These are phyloP conservation scores for Parascedosporium putredinis DNA, from an alignment of 2,329 filamentous ascomycete species.

Conservation along the genomic window DNA sequence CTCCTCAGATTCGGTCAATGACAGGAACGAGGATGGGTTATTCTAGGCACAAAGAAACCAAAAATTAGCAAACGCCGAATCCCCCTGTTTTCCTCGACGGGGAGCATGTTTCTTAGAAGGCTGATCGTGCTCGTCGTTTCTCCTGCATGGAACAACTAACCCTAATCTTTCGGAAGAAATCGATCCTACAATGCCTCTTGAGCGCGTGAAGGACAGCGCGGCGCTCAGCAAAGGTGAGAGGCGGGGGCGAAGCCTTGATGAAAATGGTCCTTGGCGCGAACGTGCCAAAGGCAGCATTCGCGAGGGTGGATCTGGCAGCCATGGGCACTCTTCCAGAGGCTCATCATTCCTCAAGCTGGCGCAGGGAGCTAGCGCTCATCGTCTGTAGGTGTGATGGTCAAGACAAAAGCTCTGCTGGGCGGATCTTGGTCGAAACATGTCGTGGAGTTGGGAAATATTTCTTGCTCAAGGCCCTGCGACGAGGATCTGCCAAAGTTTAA, in stretches of 20 bases:
- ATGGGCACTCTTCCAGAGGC: background rate
- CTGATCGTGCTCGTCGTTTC: background rate
- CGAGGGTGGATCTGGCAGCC: constrained; percentile 1
- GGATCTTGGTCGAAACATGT: too few species aligned
- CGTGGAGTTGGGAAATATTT: background rate
- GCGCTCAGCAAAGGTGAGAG: constrained; percentile 41
- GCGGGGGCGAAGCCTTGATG: constrained; percentile 40
- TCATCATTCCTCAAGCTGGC: background rate
- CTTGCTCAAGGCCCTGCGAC: background rate
- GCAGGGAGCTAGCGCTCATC: background rate
- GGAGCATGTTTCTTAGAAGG: too few species aligned
- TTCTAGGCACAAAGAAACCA: too few species aligned
- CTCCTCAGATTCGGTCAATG: constrained; percentile 30
- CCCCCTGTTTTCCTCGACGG: too few species aligned
- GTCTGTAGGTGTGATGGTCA: background rate
- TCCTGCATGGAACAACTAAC: constrained; percentile 16
- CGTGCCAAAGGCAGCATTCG: background rate
- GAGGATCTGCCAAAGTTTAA: background rate
- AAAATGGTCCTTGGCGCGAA: constrained; percentile 10
- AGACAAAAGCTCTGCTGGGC: too few species aligned
- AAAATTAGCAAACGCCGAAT: too few species aligned
- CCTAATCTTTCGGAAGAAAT: constrained; percentile 40
- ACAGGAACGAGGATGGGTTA: constrained; percentile 38
- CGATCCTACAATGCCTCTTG: constrained; percentile 36
- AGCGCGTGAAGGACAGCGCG: constrained; percentile 43